Conservation (phyloP, 208 protist species). For the Leishmania braziliensis region DNA sequence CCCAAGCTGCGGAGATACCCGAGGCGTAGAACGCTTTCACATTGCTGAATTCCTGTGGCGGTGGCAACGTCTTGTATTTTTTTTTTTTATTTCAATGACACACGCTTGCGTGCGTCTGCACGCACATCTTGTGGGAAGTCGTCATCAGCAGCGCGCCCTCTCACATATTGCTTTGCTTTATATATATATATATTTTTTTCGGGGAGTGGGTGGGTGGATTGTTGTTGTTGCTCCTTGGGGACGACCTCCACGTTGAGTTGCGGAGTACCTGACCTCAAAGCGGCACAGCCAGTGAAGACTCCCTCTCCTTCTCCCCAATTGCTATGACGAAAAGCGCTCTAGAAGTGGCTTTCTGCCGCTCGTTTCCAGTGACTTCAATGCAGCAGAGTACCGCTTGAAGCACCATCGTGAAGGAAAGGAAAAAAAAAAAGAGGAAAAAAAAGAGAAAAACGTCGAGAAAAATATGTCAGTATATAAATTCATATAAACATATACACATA, state of each 20-base stretch:
- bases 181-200: neutral
- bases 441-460: too few species aligned
- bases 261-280: too few species aligned
- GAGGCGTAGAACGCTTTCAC: neutral
- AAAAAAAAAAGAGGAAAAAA: neutral
- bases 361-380: neutral
- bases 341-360: neutral
- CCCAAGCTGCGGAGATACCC: neutral
- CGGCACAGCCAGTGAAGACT: too few species aligned
- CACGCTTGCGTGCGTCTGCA: neutral
- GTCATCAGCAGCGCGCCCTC: neutral
- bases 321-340: neutral
- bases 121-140: neutral
- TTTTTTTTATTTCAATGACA: conserved; percentile 5
- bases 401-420: neutral
- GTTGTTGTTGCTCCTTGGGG: too few species aligned
- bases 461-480: too few species aligned
- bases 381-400: neutral
- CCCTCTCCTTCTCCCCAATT: neutral
- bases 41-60: neutral
- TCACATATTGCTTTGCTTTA: neutral
- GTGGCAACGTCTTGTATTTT: conserved; percentile 1
- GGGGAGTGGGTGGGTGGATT: too few species aligned
- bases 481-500: neutral
- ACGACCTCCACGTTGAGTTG: too few species aligned